Evolutionary conservation across 129 eudicot species (phyloP).

Genomic region (Ambrosia trifida): DNA sequence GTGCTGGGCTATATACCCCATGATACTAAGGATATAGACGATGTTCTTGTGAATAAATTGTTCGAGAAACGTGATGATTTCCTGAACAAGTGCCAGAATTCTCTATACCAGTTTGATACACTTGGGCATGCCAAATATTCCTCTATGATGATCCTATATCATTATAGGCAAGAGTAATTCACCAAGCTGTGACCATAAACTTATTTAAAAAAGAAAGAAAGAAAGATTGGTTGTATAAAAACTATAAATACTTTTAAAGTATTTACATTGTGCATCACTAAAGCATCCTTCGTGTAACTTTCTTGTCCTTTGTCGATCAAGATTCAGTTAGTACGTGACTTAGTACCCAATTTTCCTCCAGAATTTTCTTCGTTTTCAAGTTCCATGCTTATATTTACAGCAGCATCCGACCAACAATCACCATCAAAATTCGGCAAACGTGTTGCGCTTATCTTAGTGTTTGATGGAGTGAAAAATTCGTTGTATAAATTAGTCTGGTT

Average conservation of each 20-base stretch:
- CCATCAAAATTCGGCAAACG: too few species aligned
- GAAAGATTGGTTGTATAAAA: too few species aligned
- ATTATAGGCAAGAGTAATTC: constrained; percentile 43
- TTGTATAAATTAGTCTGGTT: too few species aligned
- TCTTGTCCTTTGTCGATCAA: constrained; percentile 52
- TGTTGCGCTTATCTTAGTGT: too few species aligned
- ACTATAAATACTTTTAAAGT: too few species aligned
- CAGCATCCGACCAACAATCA: too few species aligned
- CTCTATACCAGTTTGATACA: constrained; percentile 66
- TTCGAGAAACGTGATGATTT: constrained; percentile 52
- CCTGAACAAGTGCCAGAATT: constrained; percentile 58
- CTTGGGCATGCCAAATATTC: constrained; percentile 80
- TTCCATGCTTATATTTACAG: too few species aligned
- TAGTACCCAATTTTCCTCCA: constrained; percentile 32
- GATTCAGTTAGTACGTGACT: constrained; percentile 43
- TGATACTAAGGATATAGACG: constrained; percentile 65
- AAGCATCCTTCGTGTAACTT: constrained; percentile 48
- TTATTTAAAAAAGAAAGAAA: too few species aligned
- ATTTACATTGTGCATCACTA: constrained; percentile 65
- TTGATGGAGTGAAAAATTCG: too few species aligned
- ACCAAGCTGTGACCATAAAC: too few species aligned
- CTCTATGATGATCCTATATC: constrained; percentile 74
- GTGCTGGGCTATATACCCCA: constrained; percentile 40
- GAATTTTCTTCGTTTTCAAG: constrained; percentile 46
- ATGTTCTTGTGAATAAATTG: constrained; percentile 35